These are phyloP conservation scores for Daedalea quercina DNA, from an alignment of 768 basidiomycete genomes.

Conservation along the genomic window DNA sequence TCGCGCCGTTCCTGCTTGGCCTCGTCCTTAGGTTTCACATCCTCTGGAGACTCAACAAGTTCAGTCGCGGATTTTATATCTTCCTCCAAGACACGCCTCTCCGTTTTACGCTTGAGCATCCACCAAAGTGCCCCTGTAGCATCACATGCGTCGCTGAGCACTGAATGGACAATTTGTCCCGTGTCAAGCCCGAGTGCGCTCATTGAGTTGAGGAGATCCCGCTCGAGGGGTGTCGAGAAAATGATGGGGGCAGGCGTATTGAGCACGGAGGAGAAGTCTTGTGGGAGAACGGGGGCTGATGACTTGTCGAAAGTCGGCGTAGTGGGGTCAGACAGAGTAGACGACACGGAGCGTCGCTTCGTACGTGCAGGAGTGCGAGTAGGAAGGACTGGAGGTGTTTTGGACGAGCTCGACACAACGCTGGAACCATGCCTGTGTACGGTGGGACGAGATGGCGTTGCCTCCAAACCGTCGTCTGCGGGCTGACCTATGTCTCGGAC, in stretches of 20 bases:
- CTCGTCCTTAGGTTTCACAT: constrained; percentile 27
- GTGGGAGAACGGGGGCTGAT: constrained; percentile 28
- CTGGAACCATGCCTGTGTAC: constrained; percentile 18
- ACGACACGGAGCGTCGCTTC: constrained; percentile 92
- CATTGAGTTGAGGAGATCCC: constrained; percentile 70
- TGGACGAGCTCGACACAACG: constrained; percentile 10
- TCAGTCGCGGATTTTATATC: constrained; percentile 17
- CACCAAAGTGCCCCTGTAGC: constrained; percentile 91
- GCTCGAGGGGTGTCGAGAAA: constrained; percentile 82
- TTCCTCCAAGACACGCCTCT: constrained; percentile 45
- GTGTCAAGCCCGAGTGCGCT: constrained; percentile 83
- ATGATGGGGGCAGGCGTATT: constrained; percentile 65
- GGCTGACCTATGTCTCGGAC: not conserved
- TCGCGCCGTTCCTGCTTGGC: constrained; percentile 7
- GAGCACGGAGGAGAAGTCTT: constrained; percentile 62
- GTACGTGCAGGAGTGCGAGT: constrained; percentile 90
- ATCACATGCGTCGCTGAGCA: constrained; percentile 89
- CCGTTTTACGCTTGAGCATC: constrained; percentile 84
- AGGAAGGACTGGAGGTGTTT: constrained; percentile 52
- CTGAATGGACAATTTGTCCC: constrained; percentile 92
- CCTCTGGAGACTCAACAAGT: constrained; percentile 20
- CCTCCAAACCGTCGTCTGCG: constrained; percentile 3
- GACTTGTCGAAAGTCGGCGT: constrained; percentile 44
- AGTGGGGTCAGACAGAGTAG: constrained; percentile 61
- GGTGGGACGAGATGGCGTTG: constrained; percentile 21